A percentile compares a stretch with the other conserved stretches of the same genome.
phyloP scores from a whole-genome alignment of 768 basidiomycete species.

The Hortiboletus flavorubellus region DNA sequence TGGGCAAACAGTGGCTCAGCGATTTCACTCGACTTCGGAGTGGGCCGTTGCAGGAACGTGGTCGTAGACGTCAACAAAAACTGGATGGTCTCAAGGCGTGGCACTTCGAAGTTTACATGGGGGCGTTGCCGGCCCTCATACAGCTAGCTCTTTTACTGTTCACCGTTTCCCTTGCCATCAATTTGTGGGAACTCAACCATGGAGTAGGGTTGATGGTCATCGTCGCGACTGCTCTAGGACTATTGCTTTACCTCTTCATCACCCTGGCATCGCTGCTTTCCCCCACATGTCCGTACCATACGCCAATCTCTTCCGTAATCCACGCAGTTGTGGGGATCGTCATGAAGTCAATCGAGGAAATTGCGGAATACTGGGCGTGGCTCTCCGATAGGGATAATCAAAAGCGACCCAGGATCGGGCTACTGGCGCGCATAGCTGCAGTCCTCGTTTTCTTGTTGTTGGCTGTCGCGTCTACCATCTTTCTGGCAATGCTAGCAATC shows the following conservation, averaged over 20 bases:
- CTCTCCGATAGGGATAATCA: background rate
- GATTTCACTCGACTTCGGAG: slow-evolving; percentile 9
- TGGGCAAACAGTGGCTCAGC: slow-evolving; percentile 17
- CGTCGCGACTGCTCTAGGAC: slow-evolving; percentile 6
- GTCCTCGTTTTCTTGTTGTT: slow-evolving; percentile 1
- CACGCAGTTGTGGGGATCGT: background rate
- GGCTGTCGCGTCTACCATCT: background rate
- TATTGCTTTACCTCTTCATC: slow-evolving; percentile 16
- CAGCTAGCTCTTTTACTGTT: slow-evolving; percentile 25
- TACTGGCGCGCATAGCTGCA: background rate
- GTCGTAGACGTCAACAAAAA: slow-evolving; percentile 17
- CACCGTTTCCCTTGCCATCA: slow-evolving; percentile 11
- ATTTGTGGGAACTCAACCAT: slow-evolving; percentile 12
- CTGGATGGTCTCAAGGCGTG: slow-evolving; percentile 16
- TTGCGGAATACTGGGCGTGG: slow-evolving; percentile 6
- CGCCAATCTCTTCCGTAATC: slow-evolving; percentile 14
- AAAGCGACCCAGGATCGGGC: background rate
- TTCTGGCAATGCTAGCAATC: background rate
- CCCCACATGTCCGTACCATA: slow-evolving; percentile 18
- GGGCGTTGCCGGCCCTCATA: slow-evolving; percentile 14
- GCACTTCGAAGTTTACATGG: slow-evolving; percentile 15
- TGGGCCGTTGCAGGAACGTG: slow-evolving; percentile 12
- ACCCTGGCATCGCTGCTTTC: slow-evolving; percentile 13
- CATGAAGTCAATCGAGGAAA: background rate
- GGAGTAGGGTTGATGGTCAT: slow-evolving; percentile 11